phyloP scores from a whole-genome alignment of 495 filamentous ascomycete species.

The Annulohypoxylon stygium region DNA sequence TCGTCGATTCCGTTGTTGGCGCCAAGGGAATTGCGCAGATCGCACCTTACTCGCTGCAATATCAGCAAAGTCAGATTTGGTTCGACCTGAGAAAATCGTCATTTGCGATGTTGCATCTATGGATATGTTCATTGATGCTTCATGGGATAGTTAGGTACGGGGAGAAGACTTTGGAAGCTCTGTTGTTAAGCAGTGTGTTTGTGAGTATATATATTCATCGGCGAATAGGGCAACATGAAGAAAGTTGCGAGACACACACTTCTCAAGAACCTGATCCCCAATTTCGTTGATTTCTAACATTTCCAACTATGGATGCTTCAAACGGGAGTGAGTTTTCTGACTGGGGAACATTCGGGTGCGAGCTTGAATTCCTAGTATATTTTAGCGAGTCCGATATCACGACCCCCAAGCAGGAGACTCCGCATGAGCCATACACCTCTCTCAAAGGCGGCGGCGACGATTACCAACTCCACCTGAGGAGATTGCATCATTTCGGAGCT shows the following conservation, averaged over 20 bases:
- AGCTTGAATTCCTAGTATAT: constrained; percentile 37
- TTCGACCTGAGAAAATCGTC: neutral
- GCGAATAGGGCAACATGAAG: neutral
- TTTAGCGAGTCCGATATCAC: constrained; percentile 14
- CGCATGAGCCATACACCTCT: constrained; percentile 25
- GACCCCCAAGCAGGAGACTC: neutral
- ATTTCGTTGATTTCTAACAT: neutral
- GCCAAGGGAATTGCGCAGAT: neutral
- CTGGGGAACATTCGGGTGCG: constrained; percentile 37
- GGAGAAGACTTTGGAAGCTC: neutral
- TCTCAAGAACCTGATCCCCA: neutral
- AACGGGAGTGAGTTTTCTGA: neutral
- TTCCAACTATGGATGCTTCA: constrained; percentile 10
- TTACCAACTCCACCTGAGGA: constrained; percentile 30
- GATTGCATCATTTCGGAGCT: constrained; percentile 26
- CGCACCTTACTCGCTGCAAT: neutral
- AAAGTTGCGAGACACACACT: neutral
- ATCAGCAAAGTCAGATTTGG: neutral
- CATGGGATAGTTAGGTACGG: neutral
- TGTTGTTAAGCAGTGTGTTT: neutral
- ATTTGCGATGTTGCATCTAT: neutral
- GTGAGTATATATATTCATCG: neutral
- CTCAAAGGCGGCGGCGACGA: neutral
- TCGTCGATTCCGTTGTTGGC: neutral
- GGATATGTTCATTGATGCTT: neutral